These are phyloP conservation scores for Paraglomus brasilianum DNA, from an alignment of 192 early-diverging fungal species.

Conservation along the genomic window DNA sequence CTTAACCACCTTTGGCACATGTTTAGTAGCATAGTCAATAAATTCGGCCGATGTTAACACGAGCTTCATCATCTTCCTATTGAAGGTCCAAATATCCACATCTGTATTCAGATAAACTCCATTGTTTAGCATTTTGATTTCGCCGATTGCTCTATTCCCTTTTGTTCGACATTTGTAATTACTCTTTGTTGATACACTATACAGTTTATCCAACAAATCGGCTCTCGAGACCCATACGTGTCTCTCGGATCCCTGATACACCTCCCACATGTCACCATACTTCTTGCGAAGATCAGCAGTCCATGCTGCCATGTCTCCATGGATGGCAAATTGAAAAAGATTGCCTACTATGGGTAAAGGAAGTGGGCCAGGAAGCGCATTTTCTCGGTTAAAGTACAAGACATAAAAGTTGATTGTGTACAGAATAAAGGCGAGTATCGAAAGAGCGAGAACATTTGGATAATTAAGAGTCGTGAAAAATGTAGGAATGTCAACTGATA, in stretches of 20 bases:
- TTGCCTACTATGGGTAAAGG: constrained; percentile 19
- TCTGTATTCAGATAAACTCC: constrained; percentile 19
- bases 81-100: constrained; percentile 15
- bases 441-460: no score
- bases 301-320: constrained; percentile 9
- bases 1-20: background rate
- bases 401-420: constrained; percentile 5
- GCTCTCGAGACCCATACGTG: constrained; percentile 6
- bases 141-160: constrained; percentile 8
- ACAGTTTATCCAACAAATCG: constrained; percentile 18
- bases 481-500: no score
- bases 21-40: background rate
- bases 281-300: background rate
- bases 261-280: constrained; percentile 29
- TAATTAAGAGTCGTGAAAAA: no score
- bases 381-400: background rate
- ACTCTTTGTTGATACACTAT: constrained; percentile 19
- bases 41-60: constrained; percentile 12
- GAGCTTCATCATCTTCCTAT: constrained; percentile 17
- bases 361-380: constrained; percentile 4
- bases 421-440: background rate
- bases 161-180: background rate
- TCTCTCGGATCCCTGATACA: constrained; percentile 27
- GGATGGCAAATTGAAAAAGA: background rate
- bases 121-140: background rate